Percentiles rank a stretch among this genome's conserved stretches.
phyloP scores from a whole-genome alignment of 345 rosid species.

The Citrus maxima region DNA sequence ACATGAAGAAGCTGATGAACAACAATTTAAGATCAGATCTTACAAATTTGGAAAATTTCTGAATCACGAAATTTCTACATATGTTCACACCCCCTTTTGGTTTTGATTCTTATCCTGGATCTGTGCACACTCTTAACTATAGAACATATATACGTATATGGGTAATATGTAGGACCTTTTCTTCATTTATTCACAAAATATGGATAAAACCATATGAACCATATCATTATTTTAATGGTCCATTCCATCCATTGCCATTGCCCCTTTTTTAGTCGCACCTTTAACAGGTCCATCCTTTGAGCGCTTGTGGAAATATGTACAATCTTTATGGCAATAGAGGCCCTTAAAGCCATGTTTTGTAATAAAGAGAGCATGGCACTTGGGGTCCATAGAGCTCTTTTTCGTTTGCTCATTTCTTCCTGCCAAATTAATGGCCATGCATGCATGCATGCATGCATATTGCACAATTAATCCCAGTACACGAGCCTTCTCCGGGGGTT shows the following conservation, averaged over 20 bases:
- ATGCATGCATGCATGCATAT: neutral
- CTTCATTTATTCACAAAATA: neutral
- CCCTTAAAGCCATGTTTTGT: neutral
- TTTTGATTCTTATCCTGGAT: neutral
- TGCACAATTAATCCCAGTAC: neutral
- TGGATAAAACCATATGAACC: neutral
- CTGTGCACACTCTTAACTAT: neutral
- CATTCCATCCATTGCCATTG: neutral
- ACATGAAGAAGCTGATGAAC: too few relatives aligned
- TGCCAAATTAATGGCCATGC: neutral
- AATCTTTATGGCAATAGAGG: neutral
- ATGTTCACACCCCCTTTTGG: neutral
- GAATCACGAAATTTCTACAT: neutral
- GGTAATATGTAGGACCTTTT: neutral
- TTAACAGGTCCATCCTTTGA: neutral
- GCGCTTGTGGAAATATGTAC: neutral
- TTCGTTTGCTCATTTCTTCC: neutral
- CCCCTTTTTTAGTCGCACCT: neutral
- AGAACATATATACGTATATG: neutral
- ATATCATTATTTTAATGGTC: neutral
- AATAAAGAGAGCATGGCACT: conserved; percentile 7
- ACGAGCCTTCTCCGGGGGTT: neutral
- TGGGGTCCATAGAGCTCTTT: neutral
- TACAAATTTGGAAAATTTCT: neutral
- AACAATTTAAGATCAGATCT: neutral